These are phyloP conservation scores for Termitomyces sp. DNA, from an alignment of 768 basidiomycete genomes.

Conservation along the genomic window DNA sequence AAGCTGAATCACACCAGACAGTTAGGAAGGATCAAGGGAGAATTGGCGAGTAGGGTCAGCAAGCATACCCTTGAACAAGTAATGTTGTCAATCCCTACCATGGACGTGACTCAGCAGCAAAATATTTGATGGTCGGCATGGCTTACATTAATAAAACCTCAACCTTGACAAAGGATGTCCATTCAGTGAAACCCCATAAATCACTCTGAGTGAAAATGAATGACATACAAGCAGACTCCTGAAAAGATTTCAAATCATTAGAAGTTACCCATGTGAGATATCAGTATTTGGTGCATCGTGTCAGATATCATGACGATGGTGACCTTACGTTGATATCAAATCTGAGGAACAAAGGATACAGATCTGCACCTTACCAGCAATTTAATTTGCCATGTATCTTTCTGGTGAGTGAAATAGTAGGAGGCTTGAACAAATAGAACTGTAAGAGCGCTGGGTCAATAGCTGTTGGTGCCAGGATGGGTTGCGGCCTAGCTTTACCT, in stretches of 20 bases:
- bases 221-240: conserved; percentile 37
- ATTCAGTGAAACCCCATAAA: not conserved
- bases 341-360: not conserved
- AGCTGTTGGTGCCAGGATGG: not conserved
- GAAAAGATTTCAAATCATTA: not conserved
- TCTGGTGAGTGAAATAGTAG: conserved; percentile 52
- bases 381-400: conserved; percentile 47
- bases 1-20: conserved; percentile 28
- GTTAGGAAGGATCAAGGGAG: not conserved
- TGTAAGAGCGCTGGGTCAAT: conserved; percentile 18
- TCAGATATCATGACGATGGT: conserved; percentile 46
- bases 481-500: conserved; percentile 28
- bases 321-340: conserved; percentile 34
- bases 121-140: not conserved
- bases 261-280: conserved; percentile 45
- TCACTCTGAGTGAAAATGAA: not conserved
- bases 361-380: conserved; percentile 33
- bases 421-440: conserved; percentile 53
- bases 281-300: conserved; percentile 49
- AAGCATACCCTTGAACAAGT: conserved; percentile 42
- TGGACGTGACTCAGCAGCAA: not conserved
- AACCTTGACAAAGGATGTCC: conserved; percentile 13
- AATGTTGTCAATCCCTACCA: conserved; percentile 43
- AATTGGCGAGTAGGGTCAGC: not conserved
- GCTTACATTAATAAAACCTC: conserved; percentile 40